Conservation (phyloP, 1,284 basidiomycete genomes). For the Rhodotorula sp. region DNA sequence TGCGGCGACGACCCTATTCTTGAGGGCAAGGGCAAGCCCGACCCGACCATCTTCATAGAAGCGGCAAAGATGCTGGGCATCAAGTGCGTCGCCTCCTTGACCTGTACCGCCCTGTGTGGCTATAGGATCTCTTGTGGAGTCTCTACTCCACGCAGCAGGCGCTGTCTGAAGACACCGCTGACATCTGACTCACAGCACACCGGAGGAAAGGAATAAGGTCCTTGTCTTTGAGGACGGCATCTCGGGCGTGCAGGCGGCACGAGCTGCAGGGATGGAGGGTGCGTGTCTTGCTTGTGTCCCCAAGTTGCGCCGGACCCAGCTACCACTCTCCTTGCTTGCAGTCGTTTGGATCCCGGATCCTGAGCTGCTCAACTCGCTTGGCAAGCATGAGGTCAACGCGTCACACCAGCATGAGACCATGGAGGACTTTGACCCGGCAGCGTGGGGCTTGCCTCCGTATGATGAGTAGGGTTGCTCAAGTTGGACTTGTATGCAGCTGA, state of each 20-base stretch:
- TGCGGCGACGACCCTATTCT: slow-evolving; percentile 41
- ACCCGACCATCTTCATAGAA: slow-evolving; percentile 45
- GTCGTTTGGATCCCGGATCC: slow-evolving; percentile 45
- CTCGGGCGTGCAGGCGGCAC: slow-evolving; percentile 43
- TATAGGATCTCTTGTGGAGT: too few relatives aligned
- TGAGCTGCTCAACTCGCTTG: slow-evolving; percentile 32
- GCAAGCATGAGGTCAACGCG: slow-evolving; percentile 31
- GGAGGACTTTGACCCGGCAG: slow-evolving; percentile 34
- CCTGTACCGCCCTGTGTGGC: not conserved
- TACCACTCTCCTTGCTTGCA: slow-evolving; percentile 1
- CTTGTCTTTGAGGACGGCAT: slow-evolving; percentile 47
- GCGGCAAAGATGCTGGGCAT: slow-evolving; percentile 44
- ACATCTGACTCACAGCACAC: not conserved
- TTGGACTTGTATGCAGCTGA: too few relatives aligned
- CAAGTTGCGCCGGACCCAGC: not conserved
- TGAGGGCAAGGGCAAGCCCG: slow-evolving; percentile 37
- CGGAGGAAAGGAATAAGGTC: slow-evolving; percentile 26
- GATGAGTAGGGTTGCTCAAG: not conserved
- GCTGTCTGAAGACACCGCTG: not conserved
- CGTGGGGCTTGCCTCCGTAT: slow-evolving; percentile 44
- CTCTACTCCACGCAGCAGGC: too few relatives aligned
- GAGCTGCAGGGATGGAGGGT: slow-evolving; percentile 45
- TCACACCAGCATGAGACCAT: slow-evolving; percentile 22
- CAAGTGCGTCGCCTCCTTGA: not conserved
- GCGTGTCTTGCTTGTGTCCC: not conserved